Evolutionary conservation across 148 eudicot genomes (phyloP), one percentile per base, ranked within the genome.

Genomic region (Silene latifolia): DNA sequence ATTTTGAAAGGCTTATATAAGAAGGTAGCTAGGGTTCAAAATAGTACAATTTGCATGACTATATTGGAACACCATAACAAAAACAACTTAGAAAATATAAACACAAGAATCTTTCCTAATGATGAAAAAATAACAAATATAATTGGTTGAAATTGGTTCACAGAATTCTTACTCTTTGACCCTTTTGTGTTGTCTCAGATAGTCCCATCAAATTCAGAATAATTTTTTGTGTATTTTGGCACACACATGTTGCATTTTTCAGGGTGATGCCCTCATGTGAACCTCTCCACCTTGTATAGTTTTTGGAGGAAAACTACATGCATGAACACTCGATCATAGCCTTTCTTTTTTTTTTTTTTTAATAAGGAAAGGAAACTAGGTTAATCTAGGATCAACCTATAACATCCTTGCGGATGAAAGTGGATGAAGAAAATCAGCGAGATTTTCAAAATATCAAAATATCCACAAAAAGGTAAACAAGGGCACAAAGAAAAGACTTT

Each of bases 171-270:
- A 3, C 21, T 10, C 60, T 35, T 12, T 69, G 24, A 61, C 48
- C 57, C 32, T 25, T 62, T 14, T 77, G 29, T 27, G 2, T 27
- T 27, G 74, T 64, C 58, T 21, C 20, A 58, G 7, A 53, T 62
- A 62, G 76, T 63, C 68, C 80, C 48, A 63, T 72, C 58, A 72
- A 13, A 72, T 64, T 72, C 60, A 66, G 57, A 78, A 71, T 70
- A 47, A 35, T n/a, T n/a, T 54, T 60, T 17, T 6, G 19, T 48
- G 44, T 7, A 14, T n/a, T 54, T 24, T 64, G 60, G 60, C 23
- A 23, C 64, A 60, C 24, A 59, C 69, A 69, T 25, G 67, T 77
- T 62, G 69, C 61, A 47, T 42, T 32, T 46, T 59, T 35, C 15
- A 69, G 59, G 58, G 68, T 71, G 64, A 27, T 27, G 32, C 63